A percentile compares a stretch with the other conserved stretches of the same genome.
phyloP scores from a whole-genome alignment of 805 yeast genomes.

The Kodamaea leandrae region DNA sequence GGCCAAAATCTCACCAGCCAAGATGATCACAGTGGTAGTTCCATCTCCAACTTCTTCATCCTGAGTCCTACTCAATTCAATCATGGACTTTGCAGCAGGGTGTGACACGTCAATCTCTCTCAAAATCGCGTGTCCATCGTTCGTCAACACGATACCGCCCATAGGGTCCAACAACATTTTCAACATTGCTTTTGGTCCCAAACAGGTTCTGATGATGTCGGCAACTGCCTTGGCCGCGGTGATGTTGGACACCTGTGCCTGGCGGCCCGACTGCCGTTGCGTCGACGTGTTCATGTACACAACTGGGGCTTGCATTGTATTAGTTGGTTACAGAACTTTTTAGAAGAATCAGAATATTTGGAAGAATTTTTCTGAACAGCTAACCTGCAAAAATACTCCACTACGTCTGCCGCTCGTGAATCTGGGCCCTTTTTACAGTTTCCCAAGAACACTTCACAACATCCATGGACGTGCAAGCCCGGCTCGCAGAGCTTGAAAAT shows the following conservation, averaged over 20 bases:
- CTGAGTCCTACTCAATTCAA: constrained; percentile 93
- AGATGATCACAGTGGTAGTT: constrained; percentile 92
- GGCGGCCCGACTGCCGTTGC: constrained; percentile 93
- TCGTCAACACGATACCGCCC: constrained; percentile 94
- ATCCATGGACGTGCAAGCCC: constrained; percentile 2
- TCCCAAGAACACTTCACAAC: background rate
- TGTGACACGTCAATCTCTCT: constrained; percentile 97
- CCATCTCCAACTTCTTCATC: constrained; percentile 99
- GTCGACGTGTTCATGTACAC: constrained; percentile 68
- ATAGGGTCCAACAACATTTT: constrained; percentile 96
- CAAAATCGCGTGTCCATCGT: constrained; percentile 97
- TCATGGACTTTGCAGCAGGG: constrained; percentile 99
- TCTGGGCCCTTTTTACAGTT: too few relatives aligned
- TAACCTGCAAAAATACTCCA: constrained; percentile 6
- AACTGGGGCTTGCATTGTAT: constrained; percentile 46
- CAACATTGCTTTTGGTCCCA: constrained; percentile 98
- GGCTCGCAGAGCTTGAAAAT: constrained; percentile 19
- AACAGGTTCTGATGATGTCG: constrained; percentile 94
- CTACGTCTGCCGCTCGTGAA: too few relatives aligned
- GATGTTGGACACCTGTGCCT: constrained; percentile 94
- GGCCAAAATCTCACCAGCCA: constrained; percentile 96
- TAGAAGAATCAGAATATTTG: constrained; percentile 1
- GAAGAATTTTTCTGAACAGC: background rate
- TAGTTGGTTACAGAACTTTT: constrained; percentile 6
- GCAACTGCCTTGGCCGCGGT: constrained; percentile 99